Evolutionary conservation across 1,139 yeast species (phyloP), one percentile per base, ranked within the genome.

Genomic region (Magnusiomyces ingens): DNA sequence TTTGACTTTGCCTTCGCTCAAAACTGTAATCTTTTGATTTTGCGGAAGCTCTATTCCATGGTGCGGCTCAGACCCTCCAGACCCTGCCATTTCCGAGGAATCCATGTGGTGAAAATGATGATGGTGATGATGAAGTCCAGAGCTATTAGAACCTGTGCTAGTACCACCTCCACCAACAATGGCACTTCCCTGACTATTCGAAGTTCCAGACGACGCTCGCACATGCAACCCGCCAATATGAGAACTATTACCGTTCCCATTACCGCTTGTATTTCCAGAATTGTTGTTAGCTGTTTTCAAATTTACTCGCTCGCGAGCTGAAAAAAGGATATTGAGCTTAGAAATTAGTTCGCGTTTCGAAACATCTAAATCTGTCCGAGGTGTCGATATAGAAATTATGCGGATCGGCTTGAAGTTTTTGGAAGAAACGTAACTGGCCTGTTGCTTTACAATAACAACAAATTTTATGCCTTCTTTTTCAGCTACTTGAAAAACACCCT

Each of bases 371-470:
- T 93, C 98, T 15, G 74, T 72, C 45, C 77, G 76, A 4, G 77
- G 73, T 2, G 74, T 76, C 22, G 21, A 15, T 51, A 89, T 61
- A 60, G 86, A 84, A 64, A 81, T 82, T 26, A 91, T 77, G 58
- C 84, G 78, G 52, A 91, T 67, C 1, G 96, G 93, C 65, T 88
- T 89, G 68, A 80, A 88, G 75, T 76, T 59, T 59, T 68, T 48
- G 62, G 67, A 57, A 62, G 68, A 50, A 58, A 67, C 55, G 60
- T 66, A 65, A 53, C 57, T 58, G 21, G 51, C 38, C 52, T 72
- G 80, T 59, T 87, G 96, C 63, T 85, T 86, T 50, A 90, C 81
- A 37, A 84, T 71, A 2, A 90, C 78, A 0, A 90, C 74, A 85
- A 93, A 84, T 49, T 80, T 82, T 13, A 84, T 84, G 10, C 91